Evolutionary conservation across 2,329 filamentous ascomycete species (phyloP), one percentile per base, ranked within the genome.

Genomic region (Chaetomiaceae sp.): DNA sequence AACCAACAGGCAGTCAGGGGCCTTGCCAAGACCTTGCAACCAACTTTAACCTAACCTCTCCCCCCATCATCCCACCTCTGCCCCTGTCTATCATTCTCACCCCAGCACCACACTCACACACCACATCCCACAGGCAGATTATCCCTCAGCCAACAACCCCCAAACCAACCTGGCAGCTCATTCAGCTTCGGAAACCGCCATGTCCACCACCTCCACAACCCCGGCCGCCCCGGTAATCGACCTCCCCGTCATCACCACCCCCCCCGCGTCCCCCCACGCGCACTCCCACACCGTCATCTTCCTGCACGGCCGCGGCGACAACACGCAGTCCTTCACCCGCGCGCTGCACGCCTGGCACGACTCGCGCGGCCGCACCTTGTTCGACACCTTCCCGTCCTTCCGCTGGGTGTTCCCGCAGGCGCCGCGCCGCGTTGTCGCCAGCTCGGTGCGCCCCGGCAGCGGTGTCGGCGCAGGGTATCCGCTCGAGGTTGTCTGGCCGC

Each of bases 341-440:
- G 60, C 62, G 1, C 56, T 72, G 2, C 37, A 54, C 9, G 49
- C 56, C 49, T 65, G 58, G 18, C 53, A 45, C 29, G 61, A 65
- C 49, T 67, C 66, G 0, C 48, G 45, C 6, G 47, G 53, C n/a
- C 61, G 53, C 15, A 62, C 60, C 3, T 65, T 75, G 1, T 38
- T 58, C 18, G 62, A 69, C 4, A 55, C 59, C 8, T 69, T 74
- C 29, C 71, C 73, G 4, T 64, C 66, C 5, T 64, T 74, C 54
- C 66, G 68, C 44, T 76, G 71, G 68, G 70, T 76, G 6, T 76
- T 76, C 44, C 72, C 72, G 9, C 64, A 67, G 42, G 69, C 72
- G 2, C 65, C 66, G 10, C 18, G 57, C 29, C 56, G 59, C 42
- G 33, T 58, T 40, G 54, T 59, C 37, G 60, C 63, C 43, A 40